These are phyloP conservation scores for Moricandia arvensis DNA, from an alignment of 345 rosid genomes.

Conservation along the genomic window DNA sequence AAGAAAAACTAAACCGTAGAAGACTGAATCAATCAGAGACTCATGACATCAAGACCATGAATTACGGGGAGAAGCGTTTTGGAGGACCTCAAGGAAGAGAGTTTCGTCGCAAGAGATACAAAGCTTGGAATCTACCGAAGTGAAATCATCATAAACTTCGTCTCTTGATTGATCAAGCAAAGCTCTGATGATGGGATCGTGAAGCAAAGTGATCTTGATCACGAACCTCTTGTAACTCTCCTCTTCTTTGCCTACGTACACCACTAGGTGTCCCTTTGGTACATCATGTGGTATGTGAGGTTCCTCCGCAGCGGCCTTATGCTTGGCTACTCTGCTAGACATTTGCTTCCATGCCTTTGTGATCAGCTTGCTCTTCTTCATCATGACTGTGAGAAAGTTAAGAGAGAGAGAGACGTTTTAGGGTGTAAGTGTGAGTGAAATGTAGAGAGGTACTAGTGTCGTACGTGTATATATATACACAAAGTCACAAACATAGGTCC, in stretches of 20 bases:
- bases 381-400: not conserved
- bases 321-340: conserved; percentile 23
- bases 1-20: not conserved
- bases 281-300: conserved; percentile 65
- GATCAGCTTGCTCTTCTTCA: conserved; percentile 32
- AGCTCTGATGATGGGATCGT: conserved; percentile 70
- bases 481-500: conserved; percentile 25
- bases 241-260: conserved; percentile 61
- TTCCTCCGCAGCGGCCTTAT: not conserved
- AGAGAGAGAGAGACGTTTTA: conserved; percentile 16
- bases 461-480: conserved; percentile 24
- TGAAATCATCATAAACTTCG: conserved; percentile 54
- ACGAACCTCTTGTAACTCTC: conserved; percentile 62
- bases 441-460: conserved; percentile 30
- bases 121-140: conserved; percentile 56
- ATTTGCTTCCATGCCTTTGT: conserved; percentile 37
- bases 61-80: conserved; percentile 34
- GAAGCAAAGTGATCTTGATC: conserved; percentile 59
- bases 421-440: conserved; percentile 14
- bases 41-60: conserved; percentile 16
- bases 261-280: conserved; percentile 82
- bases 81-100: conserved; percentile 63
- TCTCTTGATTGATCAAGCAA: conserved; percentile 75
- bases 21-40: not conserved
- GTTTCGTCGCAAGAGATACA: conserved; percentile 77